Base-by-base conservation (phyloP, 2,329 filamentous ascomycete species). In the Torrubiella hemipterigena region DNA sequence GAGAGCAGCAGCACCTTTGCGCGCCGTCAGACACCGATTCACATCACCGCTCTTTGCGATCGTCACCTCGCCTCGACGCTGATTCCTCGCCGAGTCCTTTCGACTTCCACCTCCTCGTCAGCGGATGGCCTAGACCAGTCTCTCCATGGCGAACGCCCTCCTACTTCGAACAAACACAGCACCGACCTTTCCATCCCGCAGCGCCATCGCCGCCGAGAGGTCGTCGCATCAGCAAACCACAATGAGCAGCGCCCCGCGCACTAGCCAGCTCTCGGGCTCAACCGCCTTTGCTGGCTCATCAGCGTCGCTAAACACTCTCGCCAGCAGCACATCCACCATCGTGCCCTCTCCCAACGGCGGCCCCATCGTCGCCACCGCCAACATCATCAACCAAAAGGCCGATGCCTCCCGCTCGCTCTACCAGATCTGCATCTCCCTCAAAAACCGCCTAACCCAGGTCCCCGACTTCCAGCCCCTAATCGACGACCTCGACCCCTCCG, bases 321-420 rank as follows among this genome's bases (percentile, higher is more conserved):
- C n/a, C n/a, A 50, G 57, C 27, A 67, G 54, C 43, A 49, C 57
- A 10, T 46, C 58, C 17, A 67, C 65, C 19, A 43, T 59, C 17
- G 50, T 56, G 20, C 38, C 57, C 31, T 41, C 47, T 8, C 60
- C 66, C 28, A 72, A 56, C 37, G 56, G 65, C 37, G 75, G 75
- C 27, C 73, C 73, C 37, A 72, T 87, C 38, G 63, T 84, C 47
- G 81, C 86, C 38, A 85, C 81, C 37, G 73, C 82, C 54, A 95
- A 94, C 56, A 93, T 98, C 54, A 94, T 98, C 67, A 98, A 98
- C 60, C 83, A 89, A 57, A 82, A 84, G 53, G 91, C 87, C 52
- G 87, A 94, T 54, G 87, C 91, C 42, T 84, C 83, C 34, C 73
- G 80, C 37, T 95, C 87, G 9, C 73, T 98, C 16, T 98, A 94